Evolutionary conservation across 345 rosid species (phyloP).

Genomic region (Euphorbia peplus): DNA sequence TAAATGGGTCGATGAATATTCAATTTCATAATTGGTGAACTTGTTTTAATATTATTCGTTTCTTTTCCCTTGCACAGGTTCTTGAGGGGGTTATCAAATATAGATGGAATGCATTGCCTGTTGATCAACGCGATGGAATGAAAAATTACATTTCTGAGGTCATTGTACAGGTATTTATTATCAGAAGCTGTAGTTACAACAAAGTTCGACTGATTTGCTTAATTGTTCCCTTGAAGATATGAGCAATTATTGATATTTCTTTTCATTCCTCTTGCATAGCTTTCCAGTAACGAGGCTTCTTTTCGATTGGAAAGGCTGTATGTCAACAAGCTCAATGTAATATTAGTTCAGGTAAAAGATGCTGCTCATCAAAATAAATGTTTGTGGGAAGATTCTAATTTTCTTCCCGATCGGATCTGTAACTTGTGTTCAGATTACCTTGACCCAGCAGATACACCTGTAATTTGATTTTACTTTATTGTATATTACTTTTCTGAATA

Average conservation of each 20-base stretch:
- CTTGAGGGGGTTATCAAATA: slow-evolving; percentile 98
- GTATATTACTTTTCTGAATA: neutral
- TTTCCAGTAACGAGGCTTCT: slow-evolving; percentile 84
- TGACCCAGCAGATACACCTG: neutral
- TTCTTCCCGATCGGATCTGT: neutral
- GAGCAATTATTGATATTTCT: neutral
- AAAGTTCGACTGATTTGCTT: neutral
- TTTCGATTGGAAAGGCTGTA: slow-evolving; percentile 84
- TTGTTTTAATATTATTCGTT: neutral
- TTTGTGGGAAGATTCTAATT: neutral
- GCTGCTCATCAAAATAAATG: neutral
- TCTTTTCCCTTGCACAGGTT: slow-evolving; percentile 47
- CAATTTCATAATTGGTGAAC: neutral
- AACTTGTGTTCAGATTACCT: neutral
- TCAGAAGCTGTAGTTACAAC: neutral
- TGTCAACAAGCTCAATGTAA: slow-evolving; percentile 90
- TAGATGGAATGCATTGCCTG: slow-evolving; percentile 98
- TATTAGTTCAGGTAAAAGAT: slow-evolving; percentile 79
- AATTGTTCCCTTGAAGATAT: neutral
- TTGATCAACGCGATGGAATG: slow-evolving; percentile 97
- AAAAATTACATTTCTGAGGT: slow-evolving; percentile 98
- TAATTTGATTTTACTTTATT: neutral
- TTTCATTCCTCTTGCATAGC: slow-evolving; percentile 38
- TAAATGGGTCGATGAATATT: neutral
- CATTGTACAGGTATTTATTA: slow-evolving; percentile 73